Conservation (phyloP, 208 protist species). For the Crithidia acanthocephali region DNA sequence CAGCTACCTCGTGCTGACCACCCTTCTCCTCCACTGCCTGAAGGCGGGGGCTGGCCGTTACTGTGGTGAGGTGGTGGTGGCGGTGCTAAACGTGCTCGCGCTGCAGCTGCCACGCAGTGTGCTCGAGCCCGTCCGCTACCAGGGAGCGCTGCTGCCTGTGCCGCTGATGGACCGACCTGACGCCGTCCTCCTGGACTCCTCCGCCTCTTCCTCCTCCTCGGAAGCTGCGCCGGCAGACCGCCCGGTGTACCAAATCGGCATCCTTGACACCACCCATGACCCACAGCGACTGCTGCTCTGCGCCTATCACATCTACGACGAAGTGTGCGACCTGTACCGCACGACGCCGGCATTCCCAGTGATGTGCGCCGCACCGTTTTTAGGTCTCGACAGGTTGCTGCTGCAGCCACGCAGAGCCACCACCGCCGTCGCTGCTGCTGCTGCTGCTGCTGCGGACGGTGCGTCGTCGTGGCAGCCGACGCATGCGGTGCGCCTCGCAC, state of each 20-base stretch:
- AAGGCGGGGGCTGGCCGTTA: slow-evolving; percentile 52
- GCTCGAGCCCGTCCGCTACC: slow-evolving; percentile 64
- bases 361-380: slow-evolving; percentile 56
- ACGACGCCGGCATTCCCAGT: slow-evolving; percentile 56
- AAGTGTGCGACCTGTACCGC: slow-evolving; percentile 52
- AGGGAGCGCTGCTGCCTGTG: slow-evolving; percentile 62
- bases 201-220: background rate
- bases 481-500: slow-evolving; percentile 41
- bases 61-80: slow-evolving; percentile 65
- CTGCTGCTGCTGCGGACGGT: background rate
- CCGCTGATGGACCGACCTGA: slow-evolving; percentile 64
- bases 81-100: slow-evolving; percentile 71
- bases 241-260: slow-evolving; percentile 30
- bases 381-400: slow-evolving; percentile 47
- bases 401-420: background rate
- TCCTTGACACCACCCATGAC: slow-evolving; percentile 40
- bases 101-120: slow-evolving; percentile 62
- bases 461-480: slow-evolving; percentile 44
- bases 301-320: slow-evolving; percentile 66
- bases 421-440: background rate
- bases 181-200: slow-evolving; percentile 30
- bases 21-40: slow-evolving; percentile 46
- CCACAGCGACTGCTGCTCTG: slow-evolving; percentile 49
- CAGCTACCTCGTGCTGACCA: slow-evolving; percentile 50
- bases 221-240: background rate